These are phyloP conservation scores for Plectosphaerella cucumerina DNA, from an alignment of 2,329 filamentous ascomycete species.

Conservation along the genomic window DNA sequence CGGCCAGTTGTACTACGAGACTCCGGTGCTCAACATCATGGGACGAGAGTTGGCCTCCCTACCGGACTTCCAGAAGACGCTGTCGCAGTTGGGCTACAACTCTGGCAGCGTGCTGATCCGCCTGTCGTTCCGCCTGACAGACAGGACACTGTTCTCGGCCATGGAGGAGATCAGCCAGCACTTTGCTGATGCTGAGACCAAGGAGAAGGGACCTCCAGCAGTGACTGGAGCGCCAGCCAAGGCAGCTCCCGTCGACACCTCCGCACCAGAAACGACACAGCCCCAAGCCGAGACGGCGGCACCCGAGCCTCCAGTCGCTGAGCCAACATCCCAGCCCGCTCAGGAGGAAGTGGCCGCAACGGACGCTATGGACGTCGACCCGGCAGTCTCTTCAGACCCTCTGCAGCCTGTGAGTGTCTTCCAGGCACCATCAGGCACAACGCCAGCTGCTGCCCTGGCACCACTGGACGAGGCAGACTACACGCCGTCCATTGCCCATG, in stretches of 20 bases:
- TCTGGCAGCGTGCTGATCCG: slow-evolving; percentile 76
- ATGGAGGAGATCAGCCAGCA: slow-evolving; percentile 76
- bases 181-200: slow-evolving; percentile 53
- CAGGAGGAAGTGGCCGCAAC: not conserved
- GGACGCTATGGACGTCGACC: slow-evolving; percentile 24
- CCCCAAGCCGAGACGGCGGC: not conserved
- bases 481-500: slow-evolving; percentile 70
- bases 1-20: slow-evolving; percentile 83
- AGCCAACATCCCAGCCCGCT: not conserved
- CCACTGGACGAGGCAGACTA: slow-evolving; percentile 71
- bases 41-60: slow-evolving; percentile 74
- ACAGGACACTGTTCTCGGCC: slow-evolving; percentile 77
- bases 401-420: slow-evolving; percentile 65
- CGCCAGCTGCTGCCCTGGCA: slow-evolving; percentile 68
- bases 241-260: not conserved
- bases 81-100: slow-evolving; percentile 83
- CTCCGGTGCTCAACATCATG: slow-evolving; percentile 79
- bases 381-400: slow-evolving; percentile 20
- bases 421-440: slow-evolving; percentile 68
- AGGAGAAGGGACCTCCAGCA: slow-evolving; percentile 13
- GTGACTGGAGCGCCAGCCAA: not conserved
- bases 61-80: slow-evolving; percentile 79
- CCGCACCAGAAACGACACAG: slow-evolving; percentile 8
- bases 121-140: slow-evolving; percentile 71
- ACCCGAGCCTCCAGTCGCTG: not conserved